A percentile compares a stretch with the other conserved stretches of the same genome.
Evolutionary conservation across 352 stramenopile species (phyloP).

Genomic region (Phytophthora pinifolia): DNA sequence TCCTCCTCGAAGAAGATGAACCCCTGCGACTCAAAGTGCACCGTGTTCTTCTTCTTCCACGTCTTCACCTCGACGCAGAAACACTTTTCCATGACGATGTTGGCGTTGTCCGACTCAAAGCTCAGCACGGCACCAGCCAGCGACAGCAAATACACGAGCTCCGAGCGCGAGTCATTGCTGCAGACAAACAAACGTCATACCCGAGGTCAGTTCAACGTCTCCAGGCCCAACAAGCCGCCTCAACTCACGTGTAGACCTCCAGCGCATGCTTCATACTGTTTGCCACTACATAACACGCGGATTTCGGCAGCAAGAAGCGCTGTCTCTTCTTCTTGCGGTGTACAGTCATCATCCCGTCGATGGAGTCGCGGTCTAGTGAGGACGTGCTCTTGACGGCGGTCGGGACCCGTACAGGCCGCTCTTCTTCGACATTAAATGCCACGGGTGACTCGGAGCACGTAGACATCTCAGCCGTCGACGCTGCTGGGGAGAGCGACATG

Average conservation of each 20-base stretch:
- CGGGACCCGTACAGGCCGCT: slow-evolving; percentile 11
- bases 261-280: slow-evolving; percentile 55
- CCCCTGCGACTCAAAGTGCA: slow-evolving; percentile 55
- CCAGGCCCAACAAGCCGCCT: not conserved
- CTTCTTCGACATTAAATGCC: not conserved
- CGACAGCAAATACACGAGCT: slow-evolving; percentile 66
- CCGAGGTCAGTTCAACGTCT: not conserved
- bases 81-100: slow-evolving; percentile 75
- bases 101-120: slow-evolving; percentile 68
- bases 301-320: slow-evolving; percentile 47
- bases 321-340: slow-evolving; percentile 69
- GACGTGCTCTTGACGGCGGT: slow-evolving; percentile 21
- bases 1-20: slow-evolving; percentile 81
- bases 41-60: slow-evolving; percentile 70
- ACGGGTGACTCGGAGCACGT: slow-evolving; percentile 10
- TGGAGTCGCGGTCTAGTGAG: slow-evolving; percentile 39
- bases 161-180: slow-evolving; percentile 50
- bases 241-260: slow-evolving; percentile 54
- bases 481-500: slow-evolving; percentile 9
- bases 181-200: not conserved
- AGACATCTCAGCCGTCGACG: slow-evolving; percentile 11
- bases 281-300: slow-evolving; percentile 50
- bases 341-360: slow-evolving; percentile 62
- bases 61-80: slow-evolving; percentile 71
- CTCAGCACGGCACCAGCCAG: slow-evolving; percentile 52